These are phyloP conservation scores for Moesziomyces parantarcticus DNA, from an alignment of 1,284 basidiomycete genomes.

Conservation along the genomic window DNA sequence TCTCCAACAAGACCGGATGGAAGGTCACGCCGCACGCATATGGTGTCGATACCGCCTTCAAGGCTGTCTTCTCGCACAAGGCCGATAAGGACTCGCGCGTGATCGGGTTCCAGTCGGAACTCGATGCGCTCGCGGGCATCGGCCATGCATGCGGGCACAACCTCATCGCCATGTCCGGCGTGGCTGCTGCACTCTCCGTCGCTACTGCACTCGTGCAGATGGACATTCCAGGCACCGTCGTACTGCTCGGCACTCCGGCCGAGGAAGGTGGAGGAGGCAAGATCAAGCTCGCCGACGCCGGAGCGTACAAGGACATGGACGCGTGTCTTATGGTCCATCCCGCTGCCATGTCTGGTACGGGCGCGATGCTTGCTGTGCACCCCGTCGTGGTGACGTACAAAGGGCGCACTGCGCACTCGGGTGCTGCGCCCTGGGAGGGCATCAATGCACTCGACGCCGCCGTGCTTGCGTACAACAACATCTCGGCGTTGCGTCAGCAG, in stretches of 20 bases:
- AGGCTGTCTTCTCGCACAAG: constrained; percentile 74
- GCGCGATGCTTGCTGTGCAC: constrained; percentile 72
- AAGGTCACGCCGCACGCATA: constrained; percentile 63
- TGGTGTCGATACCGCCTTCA: constrained; percentile 76
- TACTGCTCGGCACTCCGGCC: constrained; percentile 86
- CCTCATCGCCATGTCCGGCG: constrained; percentile 82
- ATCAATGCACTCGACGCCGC: constrained; percentile 86
- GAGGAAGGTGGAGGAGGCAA: constrained; percentile 86
- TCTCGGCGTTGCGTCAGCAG: constrained; percentile 81
- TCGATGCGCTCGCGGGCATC: constrained; percentile 71
- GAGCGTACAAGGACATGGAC: constrained; percentile 81
- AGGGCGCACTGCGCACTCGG: constrained; percentile 60
- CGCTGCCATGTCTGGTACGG: constrained; percentile 69
- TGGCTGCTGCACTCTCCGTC: constrained; percentile 79
- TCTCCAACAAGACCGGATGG: constrained; percentile 49
- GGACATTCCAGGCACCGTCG: constrained; percentile 77
- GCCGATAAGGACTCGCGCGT: constrained; percentile 34
- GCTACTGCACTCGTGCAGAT: constrained; percentile 75
- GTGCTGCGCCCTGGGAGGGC: constrained; percentile 80
- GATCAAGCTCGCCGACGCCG: constrained; percentile 76
- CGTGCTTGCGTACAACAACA: constrained; percentile 79
- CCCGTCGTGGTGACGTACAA: constrained; percentile 47
- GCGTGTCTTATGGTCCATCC: constrained; percentile 77
- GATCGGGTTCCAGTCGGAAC: constrained; percentile 74
- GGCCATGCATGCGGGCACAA: constrained; percentile 83